Evolutionary conservation across 73 alveolate species (phyloP), one percentile per base, ranked within the genome.

Genomic region (Blepharisma stoltei): DNA sequence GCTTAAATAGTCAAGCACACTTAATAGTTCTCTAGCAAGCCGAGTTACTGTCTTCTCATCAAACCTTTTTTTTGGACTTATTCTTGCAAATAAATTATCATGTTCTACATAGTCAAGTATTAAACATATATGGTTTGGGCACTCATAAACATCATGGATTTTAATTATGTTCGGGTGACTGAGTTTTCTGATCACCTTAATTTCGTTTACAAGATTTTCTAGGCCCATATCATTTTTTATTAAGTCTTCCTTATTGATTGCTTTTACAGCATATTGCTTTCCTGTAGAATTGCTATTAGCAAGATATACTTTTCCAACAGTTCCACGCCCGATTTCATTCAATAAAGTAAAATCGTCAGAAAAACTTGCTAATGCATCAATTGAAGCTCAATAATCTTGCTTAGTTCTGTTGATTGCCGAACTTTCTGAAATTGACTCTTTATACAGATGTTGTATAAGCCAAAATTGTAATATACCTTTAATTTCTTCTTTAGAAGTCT

Each of bases 241-340:
- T 32, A 95, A 86, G 55, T 90, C 71, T 23, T 81, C 84, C 82
- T 95, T 95, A 32, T 88, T 60, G 38, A 95, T 71, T 23, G 89
- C 91, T 80, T 95, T 95, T 96, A 95, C 87, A 5, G 99, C 99
- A 71, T 71, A 90, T 18, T 20, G 78, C 37, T 67, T 27, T 44
- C 78, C 85, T 6, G 85, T 78, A 52, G 85, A 93, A 49, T 38
- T 83, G 80, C 73, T 78, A 82, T 70, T 93, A 83, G 87, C 98
- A 0, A 92, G 84, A 67, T 86, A 86, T 6, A 92, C 98, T 70
- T 89, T 88, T n/a, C 95, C 93, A 81, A 92, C 90, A 27, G 92
- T 82, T 6, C 98, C 98, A 80, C 87, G 88, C 6, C 98, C 98
- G 7, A 92, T 80, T n/a, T 82, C 77, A 53, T 82, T 84, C 0